Evolutionary conservation across 2,329 filamentous ascomycete species (phyloP).

Genomic region (Hypoxylon sp.): DNA sequence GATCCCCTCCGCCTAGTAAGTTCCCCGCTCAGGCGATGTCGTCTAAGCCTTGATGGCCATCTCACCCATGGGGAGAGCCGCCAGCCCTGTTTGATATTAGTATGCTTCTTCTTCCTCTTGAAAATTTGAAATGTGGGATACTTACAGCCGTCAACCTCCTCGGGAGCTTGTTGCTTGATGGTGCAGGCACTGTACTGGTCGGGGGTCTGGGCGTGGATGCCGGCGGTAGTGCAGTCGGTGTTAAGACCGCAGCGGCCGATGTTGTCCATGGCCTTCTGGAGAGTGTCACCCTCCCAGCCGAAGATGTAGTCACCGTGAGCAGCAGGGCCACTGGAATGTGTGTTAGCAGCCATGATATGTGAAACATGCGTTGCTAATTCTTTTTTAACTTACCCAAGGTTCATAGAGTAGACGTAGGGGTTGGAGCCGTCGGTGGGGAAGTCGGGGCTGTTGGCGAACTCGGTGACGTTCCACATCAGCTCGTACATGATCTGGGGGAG

Average conservation of each 20-base stretch:
- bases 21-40: neutral
- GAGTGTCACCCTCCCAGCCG: conserved; percentile 65
- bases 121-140: conserved; percentile 20
- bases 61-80: conserved; percentile 52
- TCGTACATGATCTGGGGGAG: conserved; percentile 66
- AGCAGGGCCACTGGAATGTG: conserved; percentile 58
- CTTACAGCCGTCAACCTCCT: conserved; percentile 66
- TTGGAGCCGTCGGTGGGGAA: conserved; percentile 62
- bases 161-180: conserved; percentile 62
- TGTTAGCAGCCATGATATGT: neutral
- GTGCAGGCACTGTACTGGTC: conserved; percentile 64
- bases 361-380: too few species aligned
- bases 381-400: conserved; percentile 55
- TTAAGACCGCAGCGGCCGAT: conserved; percentile 61
- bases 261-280: conserved; percentile 66
- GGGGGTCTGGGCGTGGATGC: conserved; percentile 62
- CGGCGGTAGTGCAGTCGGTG: conserved; percentile 60
- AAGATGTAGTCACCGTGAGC: conserved; percentile 68
- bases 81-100: conserved; percentile 48
- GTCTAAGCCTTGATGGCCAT: conserved; percentile 53
- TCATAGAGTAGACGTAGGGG: conserved; percentile 63
- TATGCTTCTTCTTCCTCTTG: neutral
- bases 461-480: conserved; percentile 63
- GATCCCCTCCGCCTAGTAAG: conserved; percentile 13
- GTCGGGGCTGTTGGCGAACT: conserved; percentile 60